Evolutionary conservation across 139 green algal genomes (phyloP), one percentile per base, ranked within the genome.

Genomic region (Micromonas pusilla): DNA sequence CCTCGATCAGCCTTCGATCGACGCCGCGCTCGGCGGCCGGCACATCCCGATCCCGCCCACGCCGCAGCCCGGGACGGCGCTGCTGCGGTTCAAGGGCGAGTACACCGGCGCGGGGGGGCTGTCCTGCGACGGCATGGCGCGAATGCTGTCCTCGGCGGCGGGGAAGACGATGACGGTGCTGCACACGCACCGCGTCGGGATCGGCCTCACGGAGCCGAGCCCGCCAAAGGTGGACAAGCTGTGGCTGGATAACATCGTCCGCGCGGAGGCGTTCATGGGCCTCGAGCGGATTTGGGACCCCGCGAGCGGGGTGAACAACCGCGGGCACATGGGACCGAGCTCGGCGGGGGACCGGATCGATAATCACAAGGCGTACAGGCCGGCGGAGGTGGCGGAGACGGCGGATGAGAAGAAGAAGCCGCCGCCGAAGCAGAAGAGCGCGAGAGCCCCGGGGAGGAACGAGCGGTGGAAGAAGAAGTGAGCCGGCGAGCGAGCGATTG

Each of bases 61-160:
- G 52, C 25, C 2, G 25, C 20, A 19, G 23, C 34, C 77, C 23
- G 74, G 33, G 25, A 57, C 77, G 45, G 52, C 70, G 37, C 32
- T 32, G 30, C 13, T 82, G 30, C 32, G 34, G 3, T 76, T 54
- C 37, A 38, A 30, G 26, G 68, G 54, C 0, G n/a, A 68, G 52
- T 60, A 80, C 30, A 63, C 45, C 23, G 53, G 36, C 57, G 80
- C 75, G 37, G 75, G 68, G 38, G 67, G 67, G 33, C 45, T 87
- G 65, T 23, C 70, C 16, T 64, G 77, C 26, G 80, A 85, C 33
- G 70, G 73, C 20, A 37, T 85, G 19, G 52, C 81, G 38, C 32
- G 45, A 23, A 87, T 87, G 83, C 72, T 87, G 45, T 62, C 62
- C 16, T 26, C 64, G 21, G 77, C 73, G 2, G 13, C 72, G 26